Conservation (phyloP, 352 stramenopile species). For the Pythium sukuiense region DNA sequence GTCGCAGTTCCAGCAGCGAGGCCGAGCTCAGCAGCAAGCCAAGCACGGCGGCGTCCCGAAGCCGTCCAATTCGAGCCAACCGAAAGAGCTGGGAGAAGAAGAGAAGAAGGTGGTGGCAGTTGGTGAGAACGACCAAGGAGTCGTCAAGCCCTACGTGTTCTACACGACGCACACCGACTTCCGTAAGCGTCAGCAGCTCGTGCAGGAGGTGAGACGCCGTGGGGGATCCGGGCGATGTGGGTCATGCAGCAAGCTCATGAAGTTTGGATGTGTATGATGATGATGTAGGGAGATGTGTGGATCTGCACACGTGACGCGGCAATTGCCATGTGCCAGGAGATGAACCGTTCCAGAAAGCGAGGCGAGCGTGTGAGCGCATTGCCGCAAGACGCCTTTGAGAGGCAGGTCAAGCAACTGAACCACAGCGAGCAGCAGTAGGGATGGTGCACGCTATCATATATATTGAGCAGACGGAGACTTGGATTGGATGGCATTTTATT, state of each 20-base stretch:
- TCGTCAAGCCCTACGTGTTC: constrained; percentile 54
- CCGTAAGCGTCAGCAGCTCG: constrained; percentile 51
- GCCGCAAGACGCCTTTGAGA: constrained; percentile 42
- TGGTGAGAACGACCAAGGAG: not conserved
- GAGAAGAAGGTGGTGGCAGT: constrained; percentile 14
- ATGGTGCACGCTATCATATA: not conserved
- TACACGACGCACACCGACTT: constrained; percentile 58
- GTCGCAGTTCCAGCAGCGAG: constrained; percentile 33
- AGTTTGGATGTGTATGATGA: not conserved
- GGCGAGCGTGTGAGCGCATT: constrained; percentile 51
- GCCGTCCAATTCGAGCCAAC: not conserved
- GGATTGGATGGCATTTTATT: constrained; percentile 31
- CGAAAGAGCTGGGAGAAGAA: constrained; percentile 12
- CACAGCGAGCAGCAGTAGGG: constrained; percentile 8
- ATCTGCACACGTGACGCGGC: constrained; percentile 59
- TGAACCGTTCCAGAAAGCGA: constrained; percentile 50
- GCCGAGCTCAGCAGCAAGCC: constrained; percentile 18
- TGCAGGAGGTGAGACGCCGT: constrained; percentile 39
- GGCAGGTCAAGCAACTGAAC: constrained; percentile 27
- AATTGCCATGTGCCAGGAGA: constrained; percentile 37
- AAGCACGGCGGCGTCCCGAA: constrained; percentile 24
- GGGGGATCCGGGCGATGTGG: not conserved
- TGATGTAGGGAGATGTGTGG: constrained; percentile 40
- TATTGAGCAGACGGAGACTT: constrained; percentile 7
- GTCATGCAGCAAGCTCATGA: too few species aligned